Evolutionary conservation across 306 rosid species (phyloP), one percentile per base, ranked within the genome.

Genomic region (Phaseolus lunatus): DNA sequence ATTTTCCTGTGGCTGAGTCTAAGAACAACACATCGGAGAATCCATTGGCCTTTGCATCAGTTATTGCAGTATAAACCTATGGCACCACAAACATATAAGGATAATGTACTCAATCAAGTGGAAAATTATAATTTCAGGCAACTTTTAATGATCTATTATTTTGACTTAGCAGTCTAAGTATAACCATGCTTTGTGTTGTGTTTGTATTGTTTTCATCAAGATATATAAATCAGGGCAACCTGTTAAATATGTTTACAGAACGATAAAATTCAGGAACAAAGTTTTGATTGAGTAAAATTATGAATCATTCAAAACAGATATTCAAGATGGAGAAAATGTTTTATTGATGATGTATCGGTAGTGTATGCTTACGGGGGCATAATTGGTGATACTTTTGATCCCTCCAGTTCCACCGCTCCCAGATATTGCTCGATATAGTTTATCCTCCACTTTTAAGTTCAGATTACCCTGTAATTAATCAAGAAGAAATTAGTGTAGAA

Each of bases 331-430:
- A 7, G 9, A 8, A 35, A 35, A 35, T 35, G 43, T 37, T 37
- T 37, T 6, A 59, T 12, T 26, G 19, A 9, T 29, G 8, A 23
- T 59, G 14, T 23, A 35, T 18, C 37, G 64, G 12, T 54, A 53
- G n/a, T 59, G 35, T 10, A 19, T 43, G 33, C 85, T 82, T 87
- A 91, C 96, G 0, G 96, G 88, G 26, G 93, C 73, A 79, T 91
- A 91, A 73, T 91, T 91, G 11, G 87, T 81, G 57, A 89, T 65
- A 64, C 90, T 77, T 84, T 91, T 89, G 73, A 91, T 65, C 48
- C 86, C 86, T 70, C 93, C 93, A 35, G 96, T 89, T 79, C 96
- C 93, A 49, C 88, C 81, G 13, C 0, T 3, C n/a, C 85, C 90
- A 24, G 83, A 73, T 78, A 83, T 75, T 39, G 93, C 89, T 57